Evolutionary conservation across 2,329 filamentous ascomycete species (phyloP), one percentile per base, ranked within the genome.

Genomic region (Penicillium psychrosexuale): DNA sequence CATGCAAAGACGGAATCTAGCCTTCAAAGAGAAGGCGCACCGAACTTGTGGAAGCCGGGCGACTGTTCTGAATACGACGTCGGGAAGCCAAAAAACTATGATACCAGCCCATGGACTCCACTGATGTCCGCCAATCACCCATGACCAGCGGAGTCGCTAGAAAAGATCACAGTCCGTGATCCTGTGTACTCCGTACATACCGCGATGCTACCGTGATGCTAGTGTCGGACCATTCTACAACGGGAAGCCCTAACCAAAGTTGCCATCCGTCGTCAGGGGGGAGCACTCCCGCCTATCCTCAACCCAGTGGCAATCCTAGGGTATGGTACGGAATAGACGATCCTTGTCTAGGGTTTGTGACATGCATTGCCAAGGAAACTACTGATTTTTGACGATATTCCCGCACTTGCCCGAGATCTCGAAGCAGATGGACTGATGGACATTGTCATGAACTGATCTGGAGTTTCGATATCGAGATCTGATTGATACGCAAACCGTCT

Each of bases 401-500:
- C 3, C 30, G 7, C 8, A 48, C 27, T 9, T 28, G 13, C 8
- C 19, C 17, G 22, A 22, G 8, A 3, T 15, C 13, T 15, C 15
- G 22, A 24, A 2, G n/a, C 5, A 6, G 22, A 11, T 27, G 22
- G 22, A 24, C n/a, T 13, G 27, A 22, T 24, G 36, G 9, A n/a
- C 7, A 15, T n/a, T n/a, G n/a, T n/a, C n/a, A n/a, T 28, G 17
- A 15, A 45, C 5, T 17, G 15, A 51, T 45, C 49, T 37, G n/a
- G 22, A 22, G 44, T 34, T 44, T 39, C 27, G 24, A 40, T 42
- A 24, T 47, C 28, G 30, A 53, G 43, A 53, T 53, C 44, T 48
- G 8, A 22, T 28, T 11, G 22, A 24, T 24, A 36, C 38, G 27
- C 24, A 33, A 31, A 24, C 27, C 17, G 12, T 24, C 19, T 40